These are phyloP conservation scores for Fusarium circinatum DNA, from an alignment of 2,329 filamentous ascomycete genomes.

Conservation along the genomic window DNA sequence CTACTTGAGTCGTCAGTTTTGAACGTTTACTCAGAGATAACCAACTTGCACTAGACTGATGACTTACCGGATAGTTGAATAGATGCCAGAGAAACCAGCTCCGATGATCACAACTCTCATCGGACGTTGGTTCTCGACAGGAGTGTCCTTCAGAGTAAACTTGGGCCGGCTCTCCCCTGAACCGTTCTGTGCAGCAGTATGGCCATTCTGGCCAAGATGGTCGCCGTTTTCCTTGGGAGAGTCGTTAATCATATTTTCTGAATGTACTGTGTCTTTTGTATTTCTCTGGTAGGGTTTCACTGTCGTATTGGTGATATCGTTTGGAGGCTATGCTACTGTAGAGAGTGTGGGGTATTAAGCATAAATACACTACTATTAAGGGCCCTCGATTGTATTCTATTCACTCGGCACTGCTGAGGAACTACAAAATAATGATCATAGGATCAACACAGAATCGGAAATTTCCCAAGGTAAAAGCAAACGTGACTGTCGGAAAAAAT, in stretches of 20 bases:
- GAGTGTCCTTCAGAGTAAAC: not conserved
- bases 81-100: not conserved
- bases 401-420: not conserved
- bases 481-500: rapidly evolving
- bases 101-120: not conserved
- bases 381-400: not conserved
- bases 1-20: not conserved
- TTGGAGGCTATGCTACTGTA: not conserved
- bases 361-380: not conserved
- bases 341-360: not conserved
- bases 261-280: rapidly evolving
- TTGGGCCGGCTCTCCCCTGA: not conserved
- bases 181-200: not conserved
- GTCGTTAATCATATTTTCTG: not conserved
- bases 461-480: not conserved
- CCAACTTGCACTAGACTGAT: rapidly evolving
- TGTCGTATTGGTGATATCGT: not conserved
- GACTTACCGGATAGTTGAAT: not conserved
- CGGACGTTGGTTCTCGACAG: not conserved
- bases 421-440: not conserved
- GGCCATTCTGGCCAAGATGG: not conserved
- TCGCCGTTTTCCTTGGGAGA: rapidly evolving
- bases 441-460: not conserved
- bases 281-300: not conserved
- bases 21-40: rapidly evolving